Base-by-base conservation (phyloP, 2,329 filamentous ascomycete genomes). In the Colletotrichum noveboracense region DNA sequence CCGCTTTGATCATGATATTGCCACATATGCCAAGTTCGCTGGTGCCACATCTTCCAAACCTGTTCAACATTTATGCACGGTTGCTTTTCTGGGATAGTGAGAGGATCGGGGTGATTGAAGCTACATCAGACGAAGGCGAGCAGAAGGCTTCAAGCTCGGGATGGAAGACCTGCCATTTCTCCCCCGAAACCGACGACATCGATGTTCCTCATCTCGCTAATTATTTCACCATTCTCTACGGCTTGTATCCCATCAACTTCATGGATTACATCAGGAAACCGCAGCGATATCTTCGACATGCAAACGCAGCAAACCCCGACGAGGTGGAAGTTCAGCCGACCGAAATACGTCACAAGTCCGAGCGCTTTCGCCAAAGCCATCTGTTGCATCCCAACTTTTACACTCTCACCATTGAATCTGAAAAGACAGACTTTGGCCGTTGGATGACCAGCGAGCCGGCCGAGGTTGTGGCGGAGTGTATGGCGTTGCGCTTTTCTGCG, bases 221-320 rank as follows among this genome's bases (percentile, higher is more conserved):
- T 79, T 96, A 95, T 83, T 97, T 96, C 79, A 96, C 94, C 4
- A 93, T 96, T 30, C 87, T 97, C 1, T 97, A 97, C 79, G 95
- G 95, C 0, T 86, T 97, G 6, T 97, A 96, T 78, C 95, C 95
- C 3, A 91, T 96, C 80, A 96, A 96, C 82, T 95, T 97, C 79
- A 94, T 95, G 91, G 94, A 93, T 83, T 97, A 96, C 81, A 94
- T 97, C 77, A 91, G 94, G 72, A 96, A 96, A 80, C 94, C 95
- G 5, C 92, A 95, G 78, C 91, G 93, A 77, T 96, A 94, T 80
- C 87, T 97, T 12, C 93, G 95, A 62, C 93, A 94, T 80, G 91
- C 93, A 55, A 91, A 95, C 77, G 93, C 92, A 36, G 88, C 91
- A 6, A 91, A 93, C 65, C 90, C 92, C 2, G 93, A 96, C 77